Conservation (phyloP, 345 rosid species). For the Brassica cretica region DNA sequence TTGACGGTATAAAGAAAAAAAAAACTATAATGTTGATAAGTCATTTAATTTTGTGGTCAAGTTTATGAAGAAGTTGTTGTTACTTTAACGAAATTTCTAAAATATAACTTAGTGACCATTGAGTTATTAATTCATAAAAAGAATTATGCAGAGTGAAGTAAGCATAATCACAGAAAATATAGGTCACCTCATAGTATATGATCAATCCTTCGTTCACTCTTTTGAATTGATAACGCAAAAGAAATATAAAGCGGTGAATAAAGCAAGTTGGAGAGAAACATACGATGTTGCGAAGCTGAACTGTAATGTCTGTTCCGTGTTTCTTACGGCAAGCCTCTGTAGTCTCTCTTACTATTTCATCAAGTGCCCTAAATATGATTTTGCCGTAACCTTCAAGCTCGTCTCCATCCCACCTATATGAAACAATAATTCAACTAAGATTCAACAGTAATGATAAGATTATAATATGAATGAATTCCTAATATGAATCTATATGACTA, state of each 20-base stretch:
- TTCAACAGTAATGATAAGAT: background rate
- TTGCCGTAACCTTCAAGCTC: slow-evolving; percentile 49
- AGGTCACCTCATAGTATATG: background rate
- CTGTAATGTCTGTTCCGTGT: slow-evolving; percentile 44
- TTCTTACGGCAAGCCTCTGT: slow-evolving; percentile 30
- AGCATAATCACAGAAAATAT: background rate
- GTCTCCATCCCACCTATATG: slow-evolving; percentile 55
- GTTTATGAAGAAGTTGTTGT: background rate
- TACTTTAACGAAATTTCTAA: background rate
- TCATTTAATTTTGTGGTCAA: background rate
- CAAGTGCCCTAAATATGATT: slow-evolving; percentile 58
- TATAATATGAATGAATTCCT: background rate
- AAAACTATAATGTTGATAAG: background rate
- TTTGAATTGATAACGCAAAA: background rate
- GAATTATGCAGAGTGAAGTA: background rate
- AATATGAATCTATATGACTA: background rate
- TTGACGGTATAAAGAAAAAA: background rate
- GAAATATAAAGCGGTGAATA: background rate
- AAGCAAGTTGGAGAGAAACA: background rate
- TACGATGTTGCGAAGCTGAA: slow-evolving; percentile 48
- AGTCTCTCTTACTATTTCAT: slow-evolving; percentile 42
- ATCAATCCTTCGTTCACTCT: background rate
- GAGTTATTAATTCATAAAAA: background rate
- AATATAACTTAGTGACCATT: background rate
- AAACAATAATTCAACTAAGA: slow-evolving; percentile 1